Evolutionary conservation across 768 basidiomycete genomes (phyloP), one percentile per base, ranked within the genome.

Genomic region (Mycena crocata): DNA sequence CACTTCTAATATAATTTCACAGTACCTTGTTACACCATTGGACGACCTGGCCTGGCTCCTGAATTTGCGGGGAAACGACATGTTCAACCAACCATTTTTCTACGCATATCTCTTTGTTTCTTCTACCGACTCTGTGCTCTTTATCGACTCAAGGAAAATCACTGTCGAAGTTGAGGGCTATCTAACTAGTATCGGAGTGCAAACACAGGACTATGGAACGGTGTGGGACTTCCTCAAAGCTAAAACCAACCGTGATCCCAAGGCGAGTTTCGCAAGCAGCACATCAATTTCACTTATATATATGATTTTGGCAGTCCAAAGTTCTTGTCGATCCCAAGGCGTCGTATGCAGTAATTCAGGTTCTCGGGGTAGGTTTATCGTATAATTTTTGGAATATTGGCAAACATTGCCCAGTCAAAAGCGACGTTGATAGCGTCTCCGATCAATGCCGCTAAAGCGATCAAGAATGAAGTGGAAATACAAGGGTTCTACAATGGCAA

Each of bases 31-130:
- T n/a, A 86, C 79, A n/a, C 83, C 86, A 75, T 83, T 93, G 32
- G 92, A 93, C 74, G 92, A 93, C 72, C 84, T 92, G 52, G 90
- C 89, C 3, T 93, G 90, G 90, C 69, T 90, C 40, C 85, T 89
- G 75, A 91, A 93, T 75, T 80, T 93, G 19, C 85, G 92, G 54
- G 92, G 90, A 4, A 82, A 84, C 23, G 92, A 93, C 72, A 91
- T 92, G 74, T 93, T 82, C 78, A 93, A 91, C 70, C 89, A 15
- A 31, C 14, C 66, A 86, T 88, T 92, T 9, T 91, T 92, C 79
- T 92, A 91, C 70, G 86, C 88, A 2, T 91, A 91, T 70, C 87
- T 89, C 6, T 81, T 90, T 48, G 79, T 93, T 50, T 87, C 81
- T 23, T 74, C 74, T 57, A 79, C 55, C 64, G 77, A 77, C 17